Evolutionary conservation across 2,329 filamentous ascomycete genomes (phyloP).

Genomic region (Rhynchosporium secalis): DNA sequence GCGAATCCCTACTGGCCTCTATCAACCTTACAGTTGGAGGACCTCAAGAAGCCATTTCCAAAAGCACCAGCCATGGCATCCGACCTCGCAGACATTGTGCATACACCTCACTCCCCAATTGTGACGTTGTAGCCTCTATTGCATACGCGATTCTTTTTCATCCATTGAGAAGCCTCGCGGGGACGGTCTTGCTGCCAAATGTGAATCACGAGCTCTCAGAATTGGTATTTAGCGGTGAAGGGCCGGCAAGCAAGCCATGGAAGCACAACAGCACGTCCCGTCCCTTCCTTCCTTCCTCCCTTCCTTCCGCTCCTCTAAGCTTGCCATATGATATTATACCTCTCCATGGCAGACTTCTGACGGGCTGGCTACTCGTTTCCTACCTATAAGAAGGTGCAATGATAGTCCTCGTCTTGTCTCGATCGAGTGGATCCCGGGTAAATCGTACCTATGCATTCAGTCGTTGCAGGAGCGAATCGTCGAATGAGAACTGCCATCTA

Average conservation of each 20-base stretch:
- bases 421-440: neutral
- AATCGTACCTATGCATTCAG: neutral
- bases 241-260: neutral
- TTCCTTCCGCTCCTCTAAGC: neutral
- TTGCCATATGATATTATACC: neutral
- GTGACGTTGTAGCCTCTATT: conserved; percentile 8
- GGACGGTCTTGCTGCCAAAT: neutral
- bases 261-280: conserved; percentile 9
- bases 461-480: conserved; percentile 2
- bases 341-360: neutral
- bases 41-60: conserved; percentile 7
- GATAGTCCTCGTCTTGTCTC: conserved; percentile 9
- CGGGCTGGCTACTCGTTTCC: conserved; percentile 1
- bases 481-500: neutral
- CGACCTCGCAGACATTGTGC: conserved; percentile 7
- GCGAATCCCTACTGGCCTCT: conserved; percentile 8
- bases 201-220: conserved; percentile 1
- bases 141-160: conserved; percentile 1
- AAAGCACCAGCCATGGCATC: neutral
- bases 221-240: conserved; percentile 9
- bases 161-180: conserved; percentile 1
- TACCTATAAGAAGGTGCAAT: conserved; percentile 13
- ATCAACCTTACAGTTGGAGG: conserved; percentile 15
- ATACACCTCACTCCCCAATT: conserved; percentile 2
- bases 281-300: conserved; percentile 3